Base-by-base conservation (phyloP, 2,329 filamentous ascomycete species). In the Arthroderma sp. region DNA sequence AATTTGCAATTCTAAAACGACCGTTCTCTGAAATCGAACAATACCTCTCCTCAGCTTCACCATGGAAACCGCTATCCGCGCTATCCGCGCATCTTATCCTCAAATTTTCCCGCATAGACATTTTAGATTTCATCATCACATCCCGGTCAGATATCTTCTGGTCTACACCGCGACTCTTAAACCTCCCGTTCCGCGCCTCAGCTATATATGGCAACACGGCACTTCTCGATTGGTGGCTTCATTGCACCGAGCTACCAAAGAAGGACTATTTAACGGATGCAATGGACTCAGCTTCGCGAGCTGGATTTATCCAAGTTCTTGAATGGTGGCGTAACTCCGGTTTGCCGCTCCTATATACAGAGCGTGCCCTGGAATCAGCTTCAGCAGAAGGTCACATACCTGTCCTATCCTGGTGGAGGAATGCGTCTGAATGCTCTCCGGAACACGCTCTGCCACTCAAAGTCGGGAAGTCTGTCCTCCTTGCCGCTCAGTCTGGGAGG, bases 361-460 rank as follows among this genome's bases (percentile, higher is more conserved):
- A 95, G 68, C 80, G 84, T 4, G 88, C 91, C 0, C 80, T 97
- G 17, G 91, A 96, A 71, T 86, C 91, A 66, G 91, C 91, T 31
- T 91, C 86, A 59, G 84, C 84, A 2, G 86, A 88, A 66, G 90
- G 91, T 6, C 87, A 93, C 62, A 78, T 95, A n/a, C 76, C 83
- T 5, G 89, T 96, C 0, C 79, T 97, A 1, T 86, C 94, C 65
- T 97, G 91, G 91, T 97, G 91, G 91, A 87, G 88, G 64, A 80
- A 85, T 59, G 83, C 85, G 0, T 81, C 80, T 11, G 73, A 77
- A 13, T 78, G 80, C 56, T 79, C 84, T 65, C 78, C 84, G 44
- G 72, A 72, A 1, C 73, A 74, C 56, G 69, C 73, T 8, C 67
- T 85, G 4, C 77, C 77, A 1, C 77, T 94, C 13, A 89, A 91